Evolutionary conservation across 352 stramenopile genomes (phyloP), one percentile per base, ranked within the genome.

Genomic region (Phytophthora europaea): DNA sequence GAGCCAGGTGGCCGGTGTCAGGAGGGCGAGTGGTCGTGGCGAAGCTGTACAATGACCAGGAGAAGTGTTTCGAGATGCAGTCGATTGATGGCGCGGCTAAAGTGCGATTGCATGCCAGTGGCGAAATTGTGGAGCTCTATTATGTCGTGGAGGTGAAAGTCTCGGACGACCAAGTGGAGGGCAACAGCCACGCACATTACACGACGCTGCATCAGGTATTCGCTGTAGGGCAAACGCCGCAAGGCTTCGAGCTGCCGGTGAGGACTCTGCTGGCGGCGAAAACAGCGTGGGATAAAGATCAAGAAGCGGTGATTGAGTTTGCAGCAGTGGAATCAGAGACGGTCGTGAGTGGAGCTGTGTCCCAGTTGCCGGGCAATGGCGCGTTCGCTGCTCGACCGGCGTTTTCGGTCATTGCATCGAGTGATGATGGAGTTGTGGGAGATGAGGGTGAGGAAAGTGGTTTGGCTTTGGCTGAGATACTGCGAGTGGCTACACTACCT

Each of bases 51-150:
- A 82, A 92, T 50, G 33, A 64, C 15, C 18, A 66, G 18, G 63
- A 70, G 7, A 71, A 75, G 34, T 56, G 76, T 13, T 92, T 91
- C 28, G 78, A 92, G 64, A 77, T 94, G 59, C 76, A 84, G 50
- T 94, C 88, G 13, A 80, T 92, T 18, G 88, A 93, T n/a, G 84
- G 88, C 22, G 75, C 78, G 8, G 84, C 85, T 22, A 78, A 80
- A 53, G 76, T 88, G 36, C 61, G 57, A 20, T 47, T 91, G 45
- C 74, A 84, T 56, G 20, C 57, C 13, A 82, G 70, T 65, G 81
- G 65, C 6, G 74, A 73, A 28, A n/a, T 91, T 12, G 75, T 83
- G 5, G 75, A 89, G 7, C 12, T 85, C 1, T 77, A 69, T 57
- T 87, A 75, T 50, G 22, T 75, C 6, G 64, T 86, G 23, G 72